Conservation (phyloP, 805 yeast genomes). For the Yarrowia yakushimensis region DNA sequence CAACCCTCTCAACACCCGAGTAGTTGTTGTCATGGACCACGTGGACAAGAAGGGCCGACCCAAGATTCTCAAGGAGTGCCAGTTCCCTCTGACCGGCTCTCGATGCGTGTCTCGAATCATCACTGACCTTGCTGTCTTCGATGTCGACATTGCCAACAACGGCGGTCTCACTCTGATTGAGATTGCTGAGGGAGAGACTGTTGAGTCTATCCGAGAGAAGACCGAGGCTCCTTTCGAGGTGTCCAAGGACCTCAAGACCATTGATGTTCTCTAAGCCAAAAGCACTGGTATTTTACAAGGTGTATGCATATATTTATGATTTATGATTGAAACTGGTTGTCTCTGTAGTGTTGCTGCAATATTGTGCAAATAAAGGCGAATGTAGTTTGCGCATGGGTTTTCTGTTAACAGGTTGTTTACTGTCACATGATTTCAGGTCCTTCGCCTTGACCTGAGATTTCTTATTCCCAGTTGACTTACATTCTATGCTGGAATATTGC, state of each 20-base stretch:
- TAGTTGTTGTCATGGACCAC: conserved; percentile 49
- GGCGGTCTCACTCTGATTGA: conserved; percentile 45
- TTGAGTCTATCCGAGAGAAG: conserved; percentile 42
- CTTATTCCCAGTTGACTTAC: too few species aligned
- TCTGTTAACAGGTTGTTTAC: too few species aligned
- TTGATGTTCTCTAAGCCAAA: conserved; percentile 10
- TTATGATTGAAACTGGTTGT: neutral
- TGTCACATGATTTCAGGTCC: too few species aligned
- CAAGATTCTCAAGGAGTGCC: conserved; percentile 46
- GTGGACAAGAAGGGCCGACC: conserved; percentile 47
- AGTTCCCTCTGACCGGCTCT: conserved; percentile 48
- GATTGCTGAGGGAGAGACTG: conserved; percentile 41
- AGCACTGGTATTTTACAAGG: neutral
- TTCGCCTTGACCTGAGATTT: too few species aligned
- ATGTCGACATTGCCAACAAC: conserved; percentile 40
- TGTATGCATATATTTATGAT: conserved; percentile 15
- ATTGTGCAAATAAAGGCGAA: too few species aligned
- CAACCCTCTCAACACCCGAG: conserved; percentile 45
- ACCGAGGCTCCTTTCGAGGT: conserved; percentile 45
- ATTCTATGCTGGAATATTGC: too few species aligned
- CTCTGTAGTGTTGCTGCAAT: too few species aligned
- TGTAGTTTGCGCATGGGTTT: too few species aligned
- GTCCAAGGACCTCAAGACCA: conserved; percentile 26
- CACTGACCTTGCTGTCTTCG: conserved; percentile 49
- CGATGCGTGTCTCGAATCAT: conserved; percentile 46